Conservation (phyloP, 2,329 filamentous ascomycete species). For the Colletotrichum camelliae region DNA sequence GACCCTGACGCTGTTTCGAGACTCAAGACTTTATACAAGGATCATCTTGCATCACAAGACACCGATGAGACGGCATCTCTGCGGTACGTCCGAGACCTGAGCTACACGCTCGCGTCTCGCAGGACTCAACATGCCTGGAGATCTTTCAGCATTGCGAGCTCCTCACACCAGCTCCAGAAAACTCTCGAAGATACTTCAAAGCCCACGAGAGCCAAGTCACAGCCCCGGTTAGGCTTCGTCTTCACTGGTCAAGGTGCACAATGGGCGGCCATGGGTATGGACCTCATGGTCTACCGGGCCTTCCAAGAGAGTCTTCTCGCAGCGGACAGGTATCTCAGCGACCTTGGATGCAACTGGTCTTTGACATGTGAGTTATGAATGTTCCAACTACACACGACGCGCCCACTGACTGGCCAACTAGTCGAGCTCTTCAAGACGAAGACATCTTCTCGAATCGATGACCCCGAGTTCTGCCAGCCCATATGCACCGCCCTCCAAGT, state of each 20-base stretch:
- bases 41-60: not conserved
- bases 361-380: constrained; percentile 10
- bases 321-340: constrained; percentile 35
- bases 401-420: not conserved
- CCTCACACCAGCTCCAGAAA: not conserved
- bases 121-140: constrained; percentile 9
- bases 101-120: constrained; percentile 45
- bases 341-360: constrained; percentile 32
- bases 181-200: not conserved
- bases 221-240: constrained; percentile 22
- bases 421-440: constrained; percentile 28
- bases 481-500: constrained; percentile 53
- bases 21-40: constrained; percentile 36
- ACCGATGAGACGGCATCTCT: not conserved
- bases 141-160: not conserved
- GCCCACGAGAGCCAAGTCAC: not conserved
- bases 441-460: constrained; percentile 36
- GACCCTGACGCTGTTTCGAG: constrained; percentile 44
- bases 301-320: constrained; percentile 40
- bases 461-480: constrained; percentile 48
- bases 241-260: constrained; percentile 34
- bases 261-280: constrained; percentile 27
- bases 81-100: constrained; percentile 34
- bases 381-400: not conserved
- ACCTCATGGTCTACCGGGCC: constrained; percentile 31